These are phyloP conservation scores for Margaritispora aquatica DNA, from an alignment of 495 filamentous ascomycete species.

Conservation along the genomic window DNA sequence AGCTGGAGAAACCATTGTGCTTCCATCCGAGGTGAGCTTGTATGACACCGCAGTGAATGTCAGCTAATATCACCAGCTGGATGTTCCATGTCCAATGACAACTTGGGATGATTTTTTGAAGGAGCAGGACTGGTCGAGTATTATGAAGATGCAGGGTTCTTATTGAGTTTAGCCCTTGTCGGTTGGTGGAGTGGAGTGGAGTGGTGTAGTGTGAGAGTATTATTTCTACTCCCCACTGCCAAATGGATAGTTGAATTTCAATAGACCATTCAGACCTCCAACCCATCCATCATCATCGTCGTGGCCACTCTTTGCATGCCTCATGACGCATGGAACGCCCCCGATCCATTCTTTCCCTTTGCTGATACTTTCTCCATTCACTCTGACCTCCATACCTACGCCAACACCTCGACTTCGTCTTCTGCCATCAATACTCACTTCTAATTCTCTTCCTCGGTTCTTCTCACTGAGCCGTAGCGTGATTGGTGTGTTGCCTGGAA, in stretches of 20 bases:
- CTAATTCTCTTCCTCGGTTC: constrained; percentile 76
- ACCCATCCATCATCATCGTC: constrained; percentile 91
- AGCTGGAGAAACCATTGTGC: constrained; percentile 24
- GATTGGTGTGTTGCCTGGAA: constrained; percentile 81
- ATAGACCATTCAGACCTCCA: constrained; percentile 83
- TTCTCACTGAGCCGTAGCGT: constrained; percentile 74
- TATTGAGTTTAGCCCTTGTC: neutral
- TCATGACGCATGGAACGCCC: constrained; percentile 66
- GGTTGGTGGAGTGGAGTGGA: neutral
- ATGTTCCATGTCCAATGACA: constrained; percentile 22
- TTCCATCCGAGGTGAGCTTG: constrained; percentile 14
- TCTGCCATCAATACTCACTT: constrained; percentile 84
- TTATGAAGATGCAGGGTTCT: neutral
- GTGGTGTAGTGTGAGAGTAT: neutral
- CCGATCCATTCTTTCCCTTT: constrained; percentile 48
- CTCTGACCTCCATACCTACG: constrained; percentile 81
- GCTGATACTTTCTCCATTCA: constrained; percentile 72
- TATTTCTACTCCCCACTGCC: constrained; percentile 45
- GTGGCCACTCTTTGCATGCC: constrained; percentile 34
- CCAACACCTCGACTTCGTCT: constrained; percentile 61
- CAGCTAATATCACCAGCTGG: constrained; percentile 14
- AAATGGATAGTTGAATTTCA: constrained; percentile 98
- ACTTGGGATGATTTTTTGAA: constrained; percentile 28
- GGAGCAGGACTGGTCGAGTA: constrained; percentile 26
- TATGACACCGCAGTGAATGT: neutral